These are phyloP conservation scores for Pharus latifolius DNA, from an alignment of 176 grass and related monocot genomes.

Conservation along the genomic window DNA sequence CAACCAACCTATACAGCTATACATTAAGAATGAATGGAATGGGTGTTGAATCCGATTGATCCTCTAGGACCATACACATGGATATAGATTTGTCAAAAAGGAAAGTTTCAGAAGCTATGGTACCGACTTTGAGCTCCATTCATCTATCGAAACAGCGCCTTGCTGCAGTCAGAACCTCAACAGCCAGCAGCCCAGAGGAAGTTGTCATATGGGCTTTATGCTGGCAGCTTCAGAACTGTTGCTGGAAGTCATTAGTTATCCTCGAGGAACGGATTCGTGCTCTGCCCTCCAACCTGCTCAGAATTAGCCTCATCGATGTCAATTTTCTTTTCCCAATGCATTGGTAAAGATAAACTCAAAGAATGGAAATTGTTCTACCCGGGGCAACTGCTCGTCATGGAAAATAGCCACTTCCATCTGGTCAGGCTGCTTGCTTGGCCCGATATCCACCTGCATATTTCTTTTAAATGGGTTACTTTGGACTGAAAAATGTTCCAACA, in stretches of 20 bases:
- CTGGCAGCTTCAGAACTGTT: slow-evolving; percentile 61
- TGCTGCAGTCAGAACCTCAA: slow-evolving; percentile 8
- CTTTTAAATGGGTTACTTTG: too few species aligned
- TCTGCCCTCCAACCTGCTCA: slow-evolving; percentile 21
- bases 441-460: too few species aligned
- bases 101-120: background rate
- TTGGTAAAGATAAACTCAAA: background rate
- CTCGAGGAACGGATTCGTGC: slow-evolving; percentile 54
- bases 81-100: background rate
- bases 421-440: too few species aligned
- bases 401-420: too few species aligned
- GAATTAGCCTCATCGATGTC: background rate
- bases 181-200: slow-evolving; percentile 86
- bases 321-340: background rate
- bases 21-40: slow-evolving; percentile 13
- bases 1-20: slow-evolving; percentile 21
- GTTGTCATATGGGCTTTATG: slow-evolving; percentile 73
- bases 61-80: slow-evolving; percentile 5
- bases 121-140: background rate
- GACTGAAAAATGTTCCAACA: too few species aligned
- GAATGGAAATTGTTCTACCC: too few species aligned
- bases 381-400: too few species aligned
- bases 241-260: slow-evolving; percentile 28
- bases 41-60: slow-evolving; percentile 14
- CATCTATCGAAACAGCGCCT: background rate